These are phyloP conservation scores for Epichloe brachyelytri DNA, from an alignment of 2,329 filamentous ascomycete genomes.

Conservation along the genomic window DNA sequence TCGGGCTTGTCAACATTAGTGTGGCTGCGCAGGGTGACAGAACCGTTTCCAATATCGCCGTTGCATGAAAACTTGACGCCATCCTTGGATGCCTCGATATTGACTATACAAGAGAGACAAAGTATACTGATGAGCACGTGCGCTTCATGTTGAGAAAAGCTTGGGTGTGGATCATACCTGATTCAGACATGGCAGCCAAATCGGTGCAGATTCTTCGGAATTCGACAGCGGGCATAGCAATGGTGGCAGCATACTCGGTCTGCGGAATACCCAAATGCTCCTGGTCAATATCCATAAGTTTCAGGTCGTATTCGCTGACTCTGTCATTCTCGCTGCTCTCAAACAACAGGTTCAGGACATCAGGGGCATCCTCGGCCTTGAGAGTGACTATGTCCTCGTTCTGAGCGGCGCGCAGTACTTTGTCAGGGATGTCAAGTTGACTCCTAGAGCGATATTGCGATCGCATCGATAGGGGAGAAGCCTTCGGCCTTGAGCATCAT, in stretches of 20 bases:
- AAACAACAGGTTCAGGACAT: constrained; percentile 90
- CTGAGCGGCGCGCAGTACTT: constrained; percentile 88
- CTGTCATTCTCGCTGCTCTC: constrained; percentile 82
- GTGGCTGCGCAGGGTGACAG: constrained; percentile 82
- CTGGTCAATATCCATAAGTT: constrained; percentile 99
- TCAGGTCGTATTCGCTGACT: constrained; percentile 97
- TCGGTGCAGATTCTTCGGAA: constrained; percentile 94
- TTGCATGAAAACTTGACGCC: constrained; percentile 89
- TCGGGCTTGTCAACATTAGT: constrained; percentile 81
- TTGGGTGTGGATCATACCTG: constrained; percentile 46
- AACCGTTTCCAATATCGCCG: constrained; percentile 91
- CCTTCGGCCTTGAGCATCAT: constrained; percentile 96
- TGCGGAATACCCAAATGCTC: constrained; percentile 98
- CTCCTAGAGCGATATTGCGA: constrained; percentile 94
- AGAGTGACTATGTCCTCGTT: constrained; percentile 90
- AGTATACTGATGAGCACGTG: not conserved
- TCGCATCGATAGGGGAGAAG: constrained; percentile 94
- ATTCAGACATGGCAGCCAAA: constrained; percentile 84
- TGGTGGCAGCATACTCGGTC: constrained; percentile 91
- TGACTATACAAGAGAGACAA: constrained; percentile 41
- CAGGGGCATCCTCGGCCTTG: constrained; percentile 94
- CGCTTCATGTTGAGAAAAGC: not conserved
- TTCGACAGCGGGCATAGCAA: constrained; percentile 76
- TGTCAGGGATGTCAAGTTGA: constrained; percentile 92
- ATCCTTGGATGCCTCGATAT: constrained; percentile 93